Base-by-base conservation (phyloP, 1,284 basidiomycete species). In the Bondarzewia mesenterica region DNA sequence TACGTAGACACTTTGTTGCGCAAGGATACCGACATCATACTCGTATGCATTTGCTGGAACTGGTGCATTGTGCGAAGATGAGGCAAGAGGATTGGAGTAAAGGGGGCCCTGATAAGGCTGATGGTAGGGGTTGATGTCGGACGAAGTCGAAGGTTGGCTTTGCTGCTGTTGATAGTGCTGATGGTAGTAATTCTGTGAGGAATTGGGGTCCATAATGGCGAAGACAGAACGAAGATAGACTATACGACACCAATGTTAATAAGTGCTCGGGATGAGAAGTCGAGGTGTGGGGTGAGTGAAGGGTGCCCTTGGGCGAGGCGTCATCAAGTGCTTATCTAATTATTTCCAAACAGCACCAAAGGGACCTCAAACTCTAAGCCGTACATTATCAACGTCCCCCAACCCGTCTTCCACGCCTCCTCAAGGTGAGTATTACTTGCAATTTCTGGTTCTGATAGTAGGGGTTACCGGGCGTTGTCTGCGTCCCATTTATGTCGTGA, bases 21-120 rank as follows among this genome's bases (percentile, higher is more conserved):
- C 88, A 40, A 90, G 73, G 50, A 89, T 89, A 20, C 87, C 87
- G 41, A 91, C 88, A 63, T 91, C 87, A 60, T 91, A 91, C 63
- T 91, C 87, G 63, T 90, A 89, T 15, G 88, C 87, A 59, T 91
- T 91, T n/a, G 87, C 82, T 37, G 87, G 88, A 8, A 89, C 82
- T n/a, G 85, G 86, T 1, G 85, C 85, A 49, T 60, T 76, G 60
- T 87, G 84, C 10, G 78, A 68, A n/a, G 83, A 80, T 10, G 65
- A 63, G 4, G 82, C 77, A 25, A 78, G 68, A 8, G 79, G 72
- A 39, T 80, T 66, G 20, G 86, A 75, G 59, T 76, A 86, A 57
- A 83, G 80, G 36, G 85, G 83, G n/a, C 82, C 83, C 60, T 71
- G 75, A 63, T 87, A 88, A 38, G 82, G 80, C 60, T 83, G 85